Conservation (phyloP, 371 early-diverging fungal species). For the Basidiobolus meristosporus region DNA sequence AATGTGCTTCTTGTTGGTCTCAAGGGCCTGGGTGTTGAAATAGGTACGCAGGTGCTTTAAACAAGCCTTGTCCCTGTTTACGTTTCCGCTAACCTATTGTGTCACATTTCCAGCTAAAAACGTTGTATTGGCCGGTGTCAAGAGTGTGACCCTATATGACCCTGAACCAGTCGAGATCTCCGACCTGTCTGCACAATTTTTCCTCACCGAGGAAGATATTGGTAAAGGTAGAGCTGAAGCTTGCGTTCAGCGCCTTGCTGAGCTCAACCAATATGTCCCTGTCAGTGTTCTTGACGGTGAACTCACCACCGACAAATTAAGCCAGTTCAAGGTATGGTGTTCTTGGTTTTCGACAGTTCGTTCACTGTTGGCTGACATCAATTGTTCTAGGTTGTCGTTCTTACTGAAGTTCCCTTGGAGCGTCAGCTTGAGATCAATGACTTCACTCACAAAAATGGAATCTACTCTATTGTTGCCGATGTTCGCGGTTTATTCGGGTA, state of each 20-base stretch:
- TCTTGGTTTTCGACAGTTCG: too few species aligned
- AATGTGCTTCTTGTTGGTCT: slow-evolving; percentile 95
- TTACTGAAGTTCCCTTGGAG: slow-evolving; percentile 56
- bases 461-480: slow-evolving; percentile 88
- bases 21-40: slow-evolving; percentile 96
- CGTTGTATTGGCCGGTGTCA: slow-evolving; percentile 97
- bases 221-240: slow-evolving; percentile 80
- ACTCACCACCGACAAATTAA: slow-evolving; percentile 45
- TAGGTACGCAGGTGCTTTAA: too few species aligned
- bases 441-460: slow-evolving; percentile 61
- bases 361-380: background rate
- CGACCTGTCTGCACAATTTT: slow-evolving; percentile 98
- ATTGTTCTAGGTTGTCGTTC: slow-evolving; percentile 48
- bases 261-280: slow-evolving; percentile 96
- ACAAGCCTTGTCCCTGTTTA: slow-evolving; percentile 1
- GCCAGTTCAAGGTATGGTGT: slow-evolving; percentile 40
- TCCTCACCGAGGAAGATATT: slow-evolving; percentile 71
- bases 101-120: slow-evolving; percentile 97
- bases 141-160: slow-evolving; percentile 92
- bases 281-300: slow-evolving; percentile 66
- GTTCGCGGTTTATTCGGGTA: slow-evolving; percentile 90
- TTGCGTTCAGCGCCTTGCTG: slow-evolving; percentile 68
- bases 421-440: slow-evolving; percentile 82
- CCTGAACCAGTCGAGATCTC: slow-evolving; percentile 40
- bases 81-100: background rate